Evolutionary conservation across 116 monocot species (phyloP).

Genomic region (Phalaenopsis hybrid): DNA sequence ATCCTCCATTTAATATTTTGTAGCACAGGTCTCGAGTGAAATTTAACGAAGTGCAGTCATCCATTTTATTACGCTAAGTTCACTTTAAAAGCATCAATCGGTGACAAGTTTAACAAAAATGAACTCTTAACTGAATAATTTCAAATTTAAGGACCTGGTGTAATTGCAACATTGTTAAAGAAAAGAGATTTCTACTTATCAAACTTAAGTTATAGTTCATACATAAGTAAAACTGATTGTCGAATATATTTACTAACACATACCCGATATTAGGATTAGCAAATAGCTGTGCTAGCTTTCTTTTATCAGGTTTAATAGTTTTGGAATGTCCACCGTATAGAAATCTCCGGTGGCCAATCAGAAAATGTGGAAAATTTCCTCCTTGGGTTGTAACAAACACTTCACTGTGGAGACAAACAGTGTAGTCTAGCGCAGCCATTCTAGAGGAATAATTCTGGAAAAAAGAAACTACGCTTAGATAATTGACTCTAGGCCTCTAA

Average conservation of each 20-base stretch:
- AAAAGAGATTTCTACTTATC: not conserved
- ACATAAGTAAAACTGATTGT: not conserved
- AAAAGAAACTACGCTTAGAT: slow-evolving; percentile 4
- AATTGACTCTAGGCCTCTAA: not conserved
- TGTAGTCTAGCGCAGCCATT: slow-evolving; percentile 91
- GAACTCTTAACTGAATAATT: not conserved
- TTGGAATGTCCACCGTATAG: slow-evolving; percentile 76
- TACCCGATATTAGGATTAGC: slow-evolving; percentile 78
- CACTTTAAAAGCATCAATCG: not conserved
- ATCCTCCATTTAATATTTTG: no score
- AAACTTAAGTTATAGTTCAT: not conserved
- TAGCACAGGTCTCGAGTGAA: not conserved
- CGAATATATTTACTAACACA: slow-evolving; percentile 5
- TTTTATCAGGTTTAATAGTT: slow-evolving; percentile 90
- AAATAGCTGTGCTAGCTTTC: slow-evolving; percentile 64
- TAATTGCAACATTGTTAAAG: not conserved
- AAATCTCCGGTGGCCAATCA: slow-evolving; percentile 81
- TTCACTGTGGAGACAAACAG: slow-evolving; percentile 82
- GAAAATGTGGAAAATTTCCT: slow-evolving; percentile 85
- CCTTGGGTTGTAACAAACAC: slow-evolving; percentile 96
- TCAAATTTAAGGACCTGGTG: not conserved
- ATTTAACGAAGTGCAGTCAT: not conserved
- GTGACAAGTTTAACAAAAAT: not conserved
- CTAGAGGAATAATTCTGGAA: slow-evolving; percentile 79
- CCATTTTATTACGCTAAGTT: not conserved